Conservation (phyloP, 305 asterid species). For the Solanum hybrid region DNA sequence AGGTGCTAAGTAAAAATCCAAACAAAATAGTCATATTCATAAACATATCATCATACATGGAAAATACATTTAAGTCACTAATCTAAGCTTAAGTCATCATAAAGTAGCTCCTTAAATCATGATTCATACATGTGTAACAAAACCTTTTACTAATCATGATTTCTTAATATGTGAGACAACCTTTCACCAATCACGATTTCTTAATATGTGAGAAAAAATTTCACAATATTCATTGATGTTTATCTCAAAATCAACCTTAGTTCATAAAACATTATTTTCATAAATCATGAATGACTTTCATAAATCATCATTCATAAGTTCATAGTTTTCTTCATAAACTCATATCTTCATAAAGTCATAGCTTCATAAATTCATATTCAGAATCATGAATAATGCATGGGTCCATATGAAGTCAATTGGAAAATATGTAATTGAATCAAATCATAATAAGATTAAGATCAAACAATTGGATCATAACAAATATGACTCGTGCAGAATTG, state of each 20-base stretch:
- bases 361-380: background rate
- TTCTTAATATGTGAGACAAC: background rate
- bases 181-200: background rate
- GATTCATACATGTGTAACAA: too few species aligned
- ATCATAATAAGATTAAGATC: background rate
- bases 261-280: background rate
- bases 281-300: background rate
- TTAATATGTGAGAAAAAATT: background rate
- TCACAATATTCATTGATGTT: background rate
- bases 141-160: background rate
- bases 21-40: background rate
- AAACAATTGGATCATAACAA: background rate
- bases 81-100: background rate
- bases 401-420: background rate
- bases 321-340: too few species aligned
- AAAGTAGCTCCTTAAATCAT: background rate
- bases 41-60: background rate
- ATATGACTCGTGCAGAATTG: too few species aligned
- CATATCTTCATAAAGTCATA: too few species aligned
- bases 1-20: background rate
- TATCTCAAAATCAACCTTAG: background rate
- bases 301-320: background rate
- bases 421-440: too few species aligned
- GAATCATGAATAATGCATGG: background rate
- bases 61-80: background rate